Base-by-base conservation (phyloP, 345 rosid species). In the Aegle marmelos region DNA sequence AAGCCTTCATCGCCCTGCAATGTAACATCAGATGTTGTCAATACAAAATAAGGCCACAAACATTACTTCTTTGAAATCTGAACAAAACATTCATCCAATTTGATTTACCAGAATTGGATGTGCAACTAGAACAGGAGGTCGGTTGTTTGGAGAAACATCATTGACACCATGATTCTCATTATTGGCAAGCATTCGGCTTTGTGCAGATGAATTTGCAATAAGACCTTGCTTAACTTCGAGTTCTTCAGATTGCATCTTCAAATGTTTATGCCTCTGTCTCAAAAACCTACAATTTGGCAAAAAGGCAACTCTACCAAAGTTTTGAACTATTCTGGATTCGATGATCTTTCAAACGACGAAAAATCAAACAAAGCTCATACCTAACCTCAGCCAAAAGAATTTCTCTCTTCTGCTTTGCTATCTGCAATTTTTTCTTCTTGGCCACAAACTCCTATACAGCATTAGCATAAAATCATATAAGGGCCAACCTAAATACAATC, bases 311-410 rank as follows among this genome's bases (percentile, higher is more conserved):
- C 54, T 13, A 60, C 45, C 17, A 11, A 45, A 45, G 36, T 21
- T 45, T 34, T 28, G 25, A 59, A 66, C n/a, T 41, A 37, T 17
- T 19, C 58, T 34, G 19, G 57, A 45, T 63, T 63, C 61, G 11
- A 41, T 6, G 17, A n/a, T 14, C 25, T 75, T n/a, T 24, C 2
- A 56, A 53, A 31, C 17, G 2, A 64, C 14, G 39, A 22, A 75
- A 50, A 53, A 50, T 72, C 53, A 75, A 34, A 69, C 41, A 72
- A 45, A 68, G 63, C 19, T 24, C 36, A 45, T 9, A 87, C 91
- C 80, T 67, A 54, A 86, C 85, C 83, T 88, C 91, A 50, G 70
- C 86, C 79, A 63, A 66, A 70, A 89, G 87, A 74, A 74, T 76
- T 14, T 82, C 86, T 72, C 78, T 84, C 78, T 84, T 83, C 85